Conservation (phyloP, 768 basidiomycete genomes). For the Dacryopinax primogenitus region DNA sequence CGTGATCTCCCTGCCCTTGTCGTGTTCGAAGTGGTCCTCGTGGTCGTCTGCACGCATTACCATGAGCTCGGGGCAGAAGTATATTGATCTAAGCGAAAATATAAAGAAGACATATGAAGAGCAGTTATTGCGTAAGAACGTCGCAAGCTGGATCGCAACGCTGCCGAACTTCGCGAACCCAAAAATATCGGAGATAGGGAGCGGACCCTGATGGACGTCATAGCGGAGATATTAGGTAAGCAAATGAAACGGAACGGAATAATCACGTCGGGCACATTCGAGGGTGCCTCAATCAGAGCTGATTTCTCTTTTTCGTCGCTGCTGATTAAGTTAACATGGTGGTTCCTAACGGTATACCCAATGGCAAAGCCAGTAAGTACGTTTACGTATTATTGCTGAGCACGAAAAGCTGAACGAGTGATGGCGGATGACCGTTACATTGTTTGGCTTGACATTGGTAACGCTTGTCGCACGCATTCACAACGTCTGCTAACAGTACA, state of each 20-base stretch:
- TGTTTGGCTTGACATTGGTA: slow-evolving; percentile 61
- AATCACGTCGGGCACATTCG: neutral
- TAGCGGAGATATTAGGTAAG: neutral
- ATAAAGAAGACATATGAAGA: no score
- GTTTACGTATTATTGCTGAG: no score
- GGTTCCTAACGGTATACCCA: no score
- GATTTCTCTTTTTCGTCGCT: no score
- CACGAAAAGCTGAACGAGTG: no score
- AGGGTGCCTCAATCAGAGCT: no score
- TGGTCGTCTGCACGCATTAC: neutral
- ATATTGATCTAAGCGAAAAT: neutral
- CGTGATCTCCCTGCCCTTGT: neutral
- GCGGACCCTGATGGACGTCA: neutral
- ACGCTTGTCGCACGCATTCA: neutral
- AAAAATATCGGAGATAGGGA: neutral
- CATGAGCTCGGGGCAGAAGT: neutral
- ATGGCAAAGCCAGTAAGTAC: no score
- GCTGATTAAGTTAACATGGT: no score
- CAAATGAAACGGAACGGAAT: neutral
- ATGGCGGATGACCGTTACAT: slow-evolving; percentile 43
- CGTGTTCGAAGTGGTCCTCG: neutral
- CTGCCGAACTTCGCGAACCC: neutral
- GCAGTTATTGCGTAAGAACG: slow-evolving; percentile 6
- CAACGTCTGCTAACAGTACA: neutral
- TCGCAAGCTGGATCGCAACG: neutral